Percentiles rank a stretch among this genome's conserved stretches.
phyloP scores from a whole-genome alignment of 2,329 filamentous ascomycete species.

The Teratosphaeria viscida region DNA sequence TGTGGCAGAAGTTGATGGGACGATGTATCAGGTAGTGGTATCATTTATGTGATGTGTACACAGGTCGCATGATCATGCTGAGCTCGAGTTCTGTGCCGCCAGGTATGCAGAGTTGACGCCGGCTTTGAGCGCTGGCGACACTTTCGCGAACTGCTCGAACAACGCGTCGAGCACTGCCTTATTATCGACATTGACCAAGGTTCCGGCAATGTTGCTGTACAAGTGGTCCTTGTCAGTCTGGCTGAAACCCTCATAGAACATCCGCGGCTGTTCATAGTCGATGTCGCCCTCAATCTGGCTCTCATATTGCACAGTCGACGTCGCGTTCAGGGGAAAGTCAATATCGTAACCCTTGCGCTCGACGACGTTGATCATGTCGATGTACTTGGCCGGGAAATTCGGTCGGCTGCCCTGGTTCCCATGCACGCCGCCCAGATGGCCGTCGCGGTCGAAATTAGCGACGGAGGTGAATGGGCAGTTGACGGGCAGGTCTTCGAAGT shows the following conservation, averaged over 20 bases:
- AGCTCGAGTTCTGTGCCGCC: not conserved
- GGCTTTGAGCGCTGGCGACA: not conserved
- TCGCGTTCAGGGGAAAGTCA: slow-evolving; percentile 11
- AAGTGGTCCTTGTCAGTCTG: slow-evolving; percentile 17
- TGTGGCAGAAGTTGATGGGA: not conserved
- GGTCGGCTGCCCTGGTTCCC: slow-evolving; percentile 18
- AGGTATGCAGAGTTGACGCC: not conserved
- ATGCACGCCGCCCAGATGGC: slow-evolving; percentile 11
- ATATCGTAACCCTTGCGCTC: slow-evolving; percentile 13
- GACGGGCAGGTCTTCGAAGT: not conserved
- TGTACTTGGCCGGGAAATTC: slow-evolving; percentile 17
- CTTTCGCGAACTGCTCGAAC: slow-evolving; percentile 13
- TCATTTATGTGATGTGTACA: not conserved
- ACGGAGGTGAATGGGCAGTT: slow-evolving; percentile 19
- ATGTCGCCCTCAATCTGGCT: slow-evolving; percentile 16
- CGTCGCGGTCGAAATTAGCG: slow-evolving; percentile 10
- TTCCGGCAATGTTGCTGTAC: slow-evolving; percentile 21
- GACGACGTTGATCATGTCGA: slow-evolving; percentile 18
- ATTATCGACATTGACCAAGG: slow-evolving; percentile 19
- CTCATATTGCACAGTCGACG: slow-evolving; percentile 13
- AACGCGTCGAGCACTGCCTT: slow-evolving; percentile 13
- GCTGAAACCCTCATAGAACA: slow-evolving; percentile 18
- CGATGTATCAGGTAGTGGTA: not conserved
- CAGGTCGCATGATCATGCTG: not conserved
- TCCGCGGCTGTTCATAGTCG: slow-evolving; percentile 20